Evolutionary conservation across 192 early-diverging fungal genomes (phyloP), one percentile per base, ranked within the genome.

Genomic region (Rhizophagus clarus): DNA sequence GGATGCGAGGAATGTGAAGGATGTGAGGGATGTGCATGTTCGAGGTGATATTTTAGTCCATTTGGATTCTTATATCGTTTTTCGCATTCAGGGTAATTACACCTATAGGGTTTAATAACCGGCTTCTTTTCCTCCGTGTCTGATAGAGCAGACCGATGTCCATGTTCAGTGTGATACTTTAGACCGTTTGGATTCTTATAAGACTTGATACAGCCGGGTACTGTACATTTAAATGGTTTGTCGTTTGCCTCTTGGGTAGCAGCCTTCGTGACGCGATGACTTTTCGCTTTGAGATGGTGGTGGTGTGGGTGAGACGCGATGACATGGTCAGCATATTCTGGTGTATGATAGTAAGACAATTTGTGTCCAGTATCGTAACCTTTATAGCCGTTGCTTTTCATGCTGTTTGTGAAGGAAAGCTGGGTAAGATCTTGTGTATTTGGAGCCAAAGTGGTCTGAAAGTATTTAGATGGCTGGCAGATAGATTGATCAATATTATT

Each of bases 121-220:
- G 82, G 79, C n/a, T 87, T 89, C 42, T 87, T 86, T 22, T 93
- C 94, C 40, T 91, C 90, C 62, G 81, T 79, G 11, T 85, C 84
- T 34, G 84, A 82, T n/a, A 85, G 70, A 28, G 79, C 51, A 28
- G 84, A 81, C 82, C 93, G 93, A 83, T 99, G 97, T 17, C 96
- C 96, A 84, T 99, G 97, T 83, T 94, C 88, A 83, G 96, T 92
- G 86, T 99, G 97, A 88, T 99, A 99, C 84, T 98, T 99, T 79
- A 99, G 88, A 10, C 97, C 97, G 63, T 97, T 97, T 42, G 97
- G 96, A 83, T 99, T 99, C 86, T 99, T 99, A 88, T 99, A 99
- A 12, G 96, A 92, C 87, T 98, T 97, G 77, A 89, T 90, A 84
- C 97, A 98, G 15, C 95, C 94, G 29, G 85, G 81, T 32, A 96